Evolutionary conservation across 2,329 filamentous ascomycete species (phyloP), one percentile per base, ranked within the genome.

Genomic region (Cladosporium sp.): DNA sequence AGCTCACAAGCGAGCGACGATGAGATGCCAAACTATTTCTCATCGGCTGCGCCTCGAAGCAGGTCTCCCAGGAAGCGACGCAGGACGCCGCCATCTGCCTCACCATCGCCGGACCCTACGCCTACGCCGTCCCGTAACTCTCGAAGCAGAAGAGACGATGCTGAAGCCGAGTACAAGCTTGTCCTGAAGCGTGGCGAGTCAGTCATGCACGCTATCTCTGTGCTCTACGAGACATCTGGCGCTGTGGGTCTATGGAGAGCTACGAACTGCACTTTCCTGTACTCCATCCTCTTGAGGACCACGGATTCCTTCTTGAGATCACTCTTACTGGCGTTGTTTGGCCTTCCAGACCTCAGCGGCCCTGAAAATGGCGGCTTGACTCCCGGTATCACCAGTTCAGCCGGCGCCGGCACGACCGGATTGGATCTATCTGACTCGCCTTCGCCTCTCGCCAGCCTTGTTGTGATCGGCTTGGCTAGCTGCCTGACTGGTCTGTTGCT

Each of bases 161-260:
- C 41, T 2, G 54, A 43, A 13, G 53, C 57, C 2, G 58, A 60
- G 7, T 55, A 91, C 65, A 83, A 83, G 51, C 77, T 96, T 18
- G 73, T 77, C 19, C 76, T 96, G 16, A 84, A 84, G 56, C 83
- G 84, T 52, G 76, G 87, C 9, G 86, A 92, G 64, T 92, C 91
- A 1, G 76, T 97, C 51, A 79, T 91, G 59, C 89, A 95, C 57
- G 88, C 93, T 2, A 80, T 98, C 53, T 84, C 84, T 6, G 86
- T 94, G 65, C 72, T 97, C 16, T 97, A 93, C 88, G 79, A 85
- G 41, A 92, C 86, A 59, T 92, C 95, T 65, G 88, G 90, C 30
- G 85, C 85, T 0, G 91, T 90, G 78, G 93, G 93, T 4, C 84
- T 96, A 4, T 98, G 92, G 91, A 96, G 96, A 67, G 79, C 85